Percentiles rank a stretch among this genome's conserved stretches.
Conservation (phyloP, 1,284 basidiomycete species). For the Cystobasidiaceae sp. region DNA sequence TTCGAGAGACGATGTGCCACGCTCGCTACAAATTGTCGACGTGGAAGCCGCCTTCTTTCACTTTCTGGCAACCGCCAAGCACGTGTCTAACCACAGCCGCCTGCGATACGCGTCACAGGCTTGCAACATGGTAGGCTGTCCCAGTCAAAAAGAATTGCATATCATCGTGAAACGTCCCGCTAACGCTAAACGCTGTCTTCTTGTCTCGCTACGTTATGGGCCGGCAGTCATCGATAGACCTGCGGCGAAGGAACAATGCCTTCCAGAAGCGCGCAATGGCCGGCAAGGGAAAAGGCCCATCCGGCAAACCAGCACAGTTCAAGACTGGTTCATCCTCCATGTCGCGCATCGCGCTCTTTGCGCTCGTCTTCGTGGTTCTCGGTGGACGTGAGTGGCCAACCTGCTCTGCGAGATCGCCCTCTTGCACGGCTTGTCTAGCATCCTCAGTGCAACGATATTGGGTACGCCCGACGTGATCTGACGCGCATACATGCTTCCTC, state of each 20-base stretch:
- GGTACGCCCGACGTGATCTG: not conserved
- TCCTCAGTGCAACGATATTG: not conserved
- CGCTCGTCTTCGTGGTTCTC: constrained; percentile 16
- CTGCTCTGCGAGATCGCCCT: not conserved
- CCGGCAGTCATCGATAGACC: constrained; percentile 29
- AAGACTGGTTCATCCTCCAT: not conserved
- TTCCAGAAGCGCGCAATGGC: constrained; percentile 26
- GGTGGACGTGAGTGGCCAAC: constrained; percentile 14
- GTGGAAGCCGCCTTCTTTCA: no score
- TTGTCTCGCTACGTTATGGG: no score
- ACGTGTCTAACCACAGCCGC: no score
- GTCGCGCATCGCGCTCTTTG: constrained; percentile 16
- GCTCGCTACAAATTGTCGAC: no score
- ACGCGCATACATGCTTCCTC: not conserved
- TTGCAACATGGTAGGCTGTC: no score
- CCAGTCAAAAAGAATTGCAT: no score
- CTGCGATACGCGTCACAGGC: no score
- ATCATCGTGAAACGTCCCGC: not conserved
- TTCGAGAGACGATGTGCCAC: no score
- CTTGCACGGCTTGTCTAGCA: not conserved
- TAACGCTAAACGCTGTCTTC: not conserved
- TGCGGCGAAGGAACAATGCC: constrained; percentile 13
- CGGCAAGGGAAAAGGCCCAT: constrained; percentile 8
- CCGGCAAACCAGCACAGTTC: constrained; percentile 8
- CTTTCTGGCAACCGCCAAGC: no score